Percentiles rank a stretch among this genome's conserved stretches.
phyloP scores from a whole-genome alignment of 352 stramenopile genomes.

The Phytophthora idaei region DNA sequence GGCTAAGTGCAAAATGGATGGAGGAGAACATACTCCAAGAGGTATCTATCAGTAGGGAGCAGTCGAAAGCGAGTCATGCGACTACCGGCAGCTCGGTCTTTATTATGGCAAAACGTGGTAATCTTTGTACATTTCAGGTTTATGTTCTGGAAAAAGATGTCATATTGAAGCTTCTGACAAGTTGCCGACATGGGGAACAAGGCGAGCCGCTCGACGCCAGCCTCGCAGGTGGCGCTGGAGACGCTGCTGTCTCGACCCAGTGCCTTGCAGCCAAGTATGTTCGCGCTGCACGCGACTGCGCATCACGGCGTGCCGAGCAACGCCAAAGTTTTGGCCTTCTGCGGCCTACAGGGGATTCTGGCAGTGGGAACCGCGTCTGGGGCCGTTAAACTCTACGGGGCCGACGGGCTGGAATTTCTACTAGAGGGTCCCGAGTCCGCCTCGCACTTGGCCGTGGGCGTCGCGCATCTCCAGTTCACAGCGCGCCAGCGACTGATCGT shows the following conservation, averaged over 20 bases:
- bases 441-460: slow-evolving; percentile 45
- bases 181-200: slow-evolving; percentile 71
- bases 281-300: slow-evolving; percentile 48
- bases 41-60: too few species aligned
- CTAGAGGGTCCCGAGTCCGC: slow-evolving; percentile 44
- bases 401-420: slow-evolving; percentile 64
- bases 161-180: slow-evolving; percentile 17
- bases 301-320: slow-evolving; percentile 80
- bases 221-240: slow-evolving; percentile 48
- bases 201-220: slow-evolving; percentile 41
- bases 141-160: background rate
- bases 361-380: slow-evolving; percentile 69
- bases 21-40: too few species aligned
- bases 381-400: slow-evolving; percentile 71
- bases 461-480: slow-evolving; percentile 68
- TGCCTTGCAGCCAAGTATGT: slow-evolving; percentile 50
- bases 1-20: too few species aligned
- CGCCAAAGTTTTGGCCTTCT: slow-evolving; percentile 62
- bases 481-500: slow-evolving; percentile 67
- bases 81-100: too few species aligned
- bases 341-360: slow-evolving; percentile 65
- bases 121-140: background rate
- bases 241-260: slow-evolving; percentile 44
- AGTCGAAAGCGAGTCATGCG: too few species aligned
- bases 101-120: background rate